Base-by-base conservation (phyloP, 2,329 filamentous ascomycete genomes). In the Diaporthe sp. region DNA sequence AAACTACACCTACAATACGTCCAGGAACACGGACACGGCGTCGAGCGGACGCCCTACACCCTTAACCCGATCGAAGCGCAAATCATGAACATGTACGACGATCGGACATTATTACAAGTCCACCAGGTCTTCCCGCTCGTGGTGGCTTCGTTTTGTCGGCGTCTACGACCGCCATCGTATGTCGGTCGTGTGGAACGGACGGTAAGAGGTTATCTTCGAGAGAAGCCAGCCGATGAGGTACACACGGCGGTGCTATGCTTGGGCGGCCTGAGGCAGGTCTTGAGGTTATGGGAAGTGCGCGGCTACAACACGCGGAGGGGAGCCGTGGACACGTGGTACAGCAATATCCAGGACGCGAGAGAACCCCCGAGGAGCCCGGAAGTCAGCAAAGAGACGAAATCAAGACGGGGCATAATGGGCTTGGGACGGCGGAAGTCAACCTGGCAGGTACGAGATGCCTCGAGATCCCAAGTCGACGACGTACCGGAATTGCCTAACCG, bases 111-210 rank as follows among this genome's bases (percentile, higher is more conserved):
- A 39, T 81, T 93, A 57, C 88, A 89, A 60, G 91, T 93, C 6
- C 91, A 93, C 80, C 89, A 93, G 80, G 88, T 91, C 4, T 93
- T 93, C 77, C 91, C 91, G 0, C 82, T 93, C 28, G 88, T 93
- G 25, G 88, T 93, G 63, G 91, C 91, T 4, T 92, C 91, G 0
- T 93, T 93, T 79, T 91, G 89, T 79, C 87, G 91, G 77, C 87
- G 91, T 28, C 80, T 93, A 55, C 87, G 91, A 28, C 91, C 91
- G 22, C 91, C 91, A 2, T 91, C 91, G 0, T 93, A 93, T 80
- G 90, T 90, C 49, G 91, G 91, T 76, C 87, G 90, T 34, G 85
- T 93, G 13, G 91, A 93, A 81, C 86, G 90, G 76, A 90, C 91
- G 0, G 81, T 93, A 22, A 88, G 91, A 80, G 91, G 91, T 78